Conservation (phyloP, 2,329 filamentous ascomycete species). For the Fusarium falciforme region DNA sequence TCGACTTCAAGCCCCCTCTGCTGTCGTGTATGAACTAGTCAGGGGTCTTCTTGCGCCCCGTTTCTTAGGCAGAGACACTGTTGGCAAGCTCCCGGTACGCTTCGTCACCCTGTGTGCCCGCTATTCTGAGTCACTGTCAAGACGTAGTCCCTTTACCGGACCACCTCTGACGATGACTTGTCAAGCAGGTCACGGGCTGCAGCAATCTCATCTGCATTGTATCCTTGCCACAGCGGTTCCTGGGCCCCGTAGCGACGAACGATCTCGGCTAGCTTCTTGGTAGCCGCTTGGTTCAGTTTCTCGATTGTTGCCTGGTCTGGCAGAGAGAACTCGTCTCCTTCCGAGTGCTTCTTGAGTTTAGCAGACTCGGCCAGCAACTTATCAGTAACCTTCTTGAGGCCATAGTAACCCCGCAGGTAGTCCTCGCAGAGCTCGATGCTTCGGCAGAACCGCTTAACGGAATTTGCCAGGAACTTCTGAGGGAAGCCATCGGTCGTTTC, state of each 20-base stretch:
- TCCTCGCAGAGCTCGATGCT: conserved; percentile 94
- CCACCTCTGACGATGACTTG: conserved; percentile 58
- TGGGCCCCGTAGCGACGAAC: conserved; percentile 70
- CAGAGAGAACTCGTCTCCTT: conserved; percentile 62
- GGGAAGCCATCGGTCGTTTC: conserved; percentile 54
- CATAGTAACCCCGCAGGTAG: conserved; percentile 93
- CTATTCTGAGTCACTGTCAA: conserved; percentile 27
- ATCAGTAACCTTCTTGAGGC: conserved; percentile 76
- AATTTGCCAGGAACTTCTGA: conserved; percentile 72
- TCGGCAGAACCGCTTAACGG: conserved; percentile 86
- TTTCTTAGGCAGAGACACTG: conserved; percentile 16
- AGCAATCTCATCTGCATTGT: conserved; percentile 76
- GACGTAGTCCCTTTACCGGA: conserved; percentile 53
- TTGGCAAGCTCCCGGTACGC: conserved; percentile 7
- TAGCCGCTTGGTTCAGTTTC: conserved; percentile 78
- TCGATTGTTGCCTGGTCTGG: conserved; percentile 70
- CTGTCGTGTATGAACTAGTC: conserved; percentile 23
- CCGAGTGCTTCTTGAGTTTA: conserved; percentile 59
- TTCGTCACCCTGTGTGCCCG: conserved; percentile 18
- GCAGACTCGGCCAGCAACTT: conserved; percentile 59
- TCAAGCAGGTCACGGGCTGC: conserved; percentile 77
- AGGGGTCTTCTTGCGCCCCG: conserved; percentile 22
- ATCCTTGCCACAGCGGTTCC: conserved; percentile 78
- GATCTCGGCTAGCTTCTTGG: conserved; percentile 80
- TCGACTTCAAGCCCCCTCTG: not conserved